These are phyloP conservation scores for Geosiphon pyriformis DNA, from an alignment of 192 early-diverging fungal species.

Conservation along the genomic window DNA sequence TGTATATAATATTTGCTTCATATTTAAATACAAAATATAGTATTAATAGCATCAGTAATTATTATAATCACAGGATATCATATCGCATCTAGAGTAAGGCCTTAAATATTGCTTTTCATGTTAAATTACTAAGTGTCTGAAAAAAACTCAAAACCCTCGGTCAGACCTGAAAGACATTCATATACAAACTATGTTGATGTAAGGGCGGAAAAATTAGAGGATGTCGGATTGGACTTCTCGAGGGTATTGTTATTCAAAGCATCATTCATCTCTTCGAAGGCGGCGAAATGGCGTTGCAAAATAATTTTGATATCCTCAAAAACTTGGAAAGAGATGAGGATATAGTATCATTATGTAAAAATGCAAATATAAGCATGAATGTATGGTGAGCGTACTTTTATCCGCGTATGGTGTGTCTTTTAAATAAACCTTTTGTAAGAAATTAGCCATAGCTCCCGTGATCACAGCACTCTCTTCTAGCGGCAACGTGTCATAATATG, in stretches of 20 bases:
- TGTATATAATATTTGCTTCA: too few relatives aligned
- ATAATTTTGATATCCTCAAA: constrained; percentile 38
- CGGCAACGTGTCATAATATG: constrained; percentile 55
- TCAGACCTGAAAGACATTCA: too few relatives aligned
- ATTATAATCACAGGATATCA: too few relatives aligned
- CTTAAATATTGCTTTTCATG: neutral
- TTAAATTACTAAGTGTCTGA: neutral
- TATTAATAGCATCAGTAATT: neutral
- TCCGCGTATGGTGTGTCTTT: constrained; percentile 37
- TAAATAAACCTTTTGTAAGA: constrained; percentile 56
- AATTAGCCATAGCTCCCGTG: constrained; percentile 64
- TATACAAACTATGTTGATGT: neutral
- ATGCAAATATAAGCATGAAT: constrained; percentile 1
- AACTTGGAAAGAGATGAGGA: constrained; percentile 20
- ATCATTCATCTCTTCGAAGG: constrained; percentile 40
- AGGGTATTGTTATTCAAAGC: constrained; percentile 33
- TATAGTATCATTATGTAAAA: constrained; percentile 4
- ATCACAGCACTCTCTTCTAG: constrained; percentile 59
- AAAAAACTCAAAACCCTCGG: too few relatives aligned
- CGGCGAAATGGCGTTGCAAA: constrained; percentile 33
- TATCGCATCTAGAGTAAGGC: too few relatives aligned
- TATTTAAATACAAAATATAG: neutral
- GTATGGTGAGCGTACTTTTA: constrained; percentile 30
- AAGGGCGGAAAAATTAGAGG: neutral
- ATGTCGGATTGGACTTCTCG: constrained; percentile 24